These are phyloP conservation scores for Adiantum capillusveneris DNA, from an alignment of 75 land plant genomes.

Conservation along the genomic window DNA sequence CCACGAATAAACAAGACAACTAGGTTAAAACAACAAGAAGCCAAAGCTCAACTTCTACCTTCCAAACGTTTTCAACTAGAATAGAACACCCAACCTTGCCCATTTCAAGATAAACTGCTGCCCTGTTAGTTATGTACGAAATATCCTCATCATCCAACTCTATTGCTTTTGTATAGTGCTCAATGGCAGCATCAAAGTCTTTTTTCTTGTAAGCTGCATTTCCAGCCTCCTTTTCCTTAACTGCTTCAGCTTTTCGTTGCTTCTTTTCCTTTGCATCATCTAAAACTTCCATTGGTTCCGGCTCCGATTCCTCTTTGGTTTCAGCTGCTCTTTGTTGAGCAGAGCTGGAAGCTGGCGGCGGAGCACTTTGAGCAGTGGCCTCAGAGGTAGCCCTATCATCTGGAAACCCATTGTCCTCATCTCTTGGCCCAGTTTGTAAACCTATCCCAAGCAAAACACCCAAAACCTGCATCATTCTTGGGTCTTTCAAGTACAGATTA, in stretches of 20 bases:
- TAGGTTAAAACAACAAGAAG: not conserved
- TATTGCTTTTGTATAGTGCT: constrained; percentile 64
- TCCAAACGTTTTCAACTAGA: too few relatives aligned
- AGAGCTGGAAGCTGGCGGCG: constrained; percentile 2
- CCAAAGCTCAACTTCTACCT: not conserved
- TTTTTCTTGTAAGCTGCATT: constrained; percentile 97
- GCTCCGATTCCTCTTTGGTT: constrained; percentile 28
- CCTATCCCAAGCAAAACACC: constrained; percentile 75
- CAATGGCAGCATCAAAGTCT: constrained; percentile 75
- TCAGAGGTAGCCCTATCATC: constrained; percentile 12
- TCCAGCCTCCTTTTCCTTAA: constrained; percentile 89
- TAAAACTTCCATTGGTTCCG: constrained; percentile 71
- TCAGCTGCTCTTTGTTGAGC: constrained; percentile 10
- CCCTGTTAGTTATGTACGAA: constrained; percentile 86
- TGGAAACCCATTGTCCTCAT: constrained; percentile 27
- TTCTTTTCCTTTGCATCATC: constrained; percentile 61
- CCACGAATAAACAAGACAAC: not conserved
- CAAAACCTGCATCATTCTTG: constrained; percentile 80
- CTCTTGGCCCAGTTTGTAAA: constrained; percentile 30
- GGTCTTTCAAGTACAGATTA: constrained; percentile 65
- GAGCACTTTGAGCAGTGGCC: constrained; percentile 7
- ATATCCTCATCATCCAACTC: constrained; percentile 95
- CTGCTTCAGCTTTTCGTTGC: constrained; percentile 55
- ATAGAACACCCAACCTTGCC: constrained; percentile 45
- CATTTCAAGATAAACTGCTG: constrained; percentile 95